These are phyloP conservation scores for Trametes polyzona DNA, from an alignment of 1,284 basidiomycete species.

Conservation along the genomic window DNA sequence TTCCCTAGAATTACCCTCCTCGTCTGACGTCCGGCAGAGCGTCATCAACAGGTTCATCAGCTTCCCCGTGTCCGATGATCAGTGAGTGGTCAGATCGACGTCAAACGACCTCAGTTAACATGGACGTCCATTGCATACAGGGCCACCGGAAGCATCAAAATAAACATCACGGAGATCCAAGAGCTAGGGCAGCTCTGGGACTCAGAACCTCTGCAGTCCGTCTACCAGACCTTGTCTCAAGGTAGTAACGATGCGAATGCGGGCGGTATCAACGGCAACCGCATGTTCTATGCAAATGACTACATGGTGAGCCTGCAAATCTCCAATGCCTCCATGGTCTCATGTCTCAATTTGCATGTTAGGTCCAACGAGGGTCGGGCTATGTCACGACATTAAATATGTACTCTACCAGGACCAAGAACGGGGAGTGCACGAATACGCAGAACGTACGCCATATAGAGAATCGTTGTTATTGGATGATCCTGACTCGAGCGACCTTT, in stretches of 20 bases:
- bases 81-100: constrained; percentile 44
- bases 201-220: constrained; percentile 46
- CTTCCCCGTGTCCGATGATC: constrained; percentile 60
- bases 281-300: constrained; percentile 69
- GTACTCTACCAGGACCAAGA: constrained; percentile 62
- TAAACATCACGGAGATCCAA: constrained; percentile 57
- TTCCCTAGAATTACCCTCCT: neutral
- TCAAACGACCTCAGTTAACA: neutral
- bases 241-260: constrained; percentile 55
- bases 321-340: neutral
- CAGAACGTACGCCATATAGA: constrained; percentile 50
- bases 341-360: neutral
- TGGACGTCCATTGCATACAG: constrained; percentile 35
- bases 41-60: constrained; percentile 64
- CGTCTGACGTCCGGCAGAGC: constrained; percentile 44
- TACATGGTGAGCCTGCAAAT: constrained; percentile 55
- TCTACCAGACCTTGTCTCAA: constrained; percentile 43
- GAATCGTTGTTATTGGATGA: neutral
- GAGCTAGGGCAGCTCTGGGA: constrained; percentile 57
- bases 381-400: constrained; percentile 68
- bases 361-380: constrained; percentile 63
- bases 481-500: neutral
- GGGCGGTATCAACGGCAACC: constrained; percentile 60
- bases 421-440: constrained; percentile 67
- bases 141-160: constrained; percentile 57